Evolutionary conservation across 164 flowering plant species (phyloP).

Genomic region (Magnolia kwangsiensis): DNA sequence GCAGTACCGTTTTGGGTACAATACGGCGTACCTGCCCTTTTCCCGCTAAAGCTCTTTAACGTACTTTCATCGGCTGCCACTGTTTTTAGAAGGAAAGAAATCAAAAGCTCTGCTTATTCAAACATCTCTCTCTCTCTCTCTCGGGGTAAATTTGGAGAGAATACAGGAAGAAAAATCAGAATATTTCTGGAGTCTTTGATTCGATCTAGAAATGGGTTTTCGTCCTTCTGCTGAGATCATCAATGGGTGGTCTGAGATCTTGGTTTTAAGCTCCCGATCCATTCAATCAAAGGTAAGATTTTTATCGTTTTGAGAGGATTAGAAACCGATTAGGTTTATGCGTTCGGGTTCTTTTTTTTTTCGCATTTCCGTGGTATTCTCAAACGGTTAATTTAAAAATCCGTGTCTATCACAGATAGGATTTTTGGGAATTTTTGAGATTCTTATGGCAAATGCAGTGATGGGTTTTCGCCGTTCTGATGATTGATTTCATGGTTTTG

Average conservation of each 20-base stretch:
- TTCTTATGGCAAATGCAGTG: background rate
- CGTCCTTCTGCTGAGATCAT: background rate
- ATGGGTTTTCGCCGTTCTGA: background rate
- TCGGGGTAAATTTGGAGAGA: background rate
- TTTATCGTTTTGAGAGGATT: background rate
- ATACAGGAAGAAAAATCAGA: background rate
- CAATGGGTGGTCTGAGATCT: background rate
- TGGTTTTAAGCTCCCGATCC: background rate
- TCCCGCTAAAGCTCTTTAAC: background rate
- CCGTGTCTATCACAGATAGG: too few relatives aligned
- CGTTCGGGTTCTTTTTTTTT: background rate
- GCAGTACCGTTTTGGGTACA: background rate
- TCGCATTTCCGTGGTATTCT: background rate
- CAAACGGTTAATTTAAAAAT: background rate
- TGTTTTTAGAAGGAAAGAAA: background rate
- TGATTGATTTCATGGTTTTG: background rate
- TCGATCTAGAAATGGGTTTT: background rate
- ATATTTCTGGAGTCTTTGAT: background rate
- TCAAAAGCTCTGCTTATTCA: background rate
- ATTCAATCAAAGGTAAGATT: conserved; percentile 1
- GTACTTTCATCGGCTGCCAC: background rate
- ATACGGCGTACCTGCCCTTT: background rate
- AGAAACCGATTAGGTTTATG: background rate
- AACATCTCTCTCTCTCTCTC: background rate
- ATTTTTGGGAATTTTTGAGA: background rate